Evolutionary conservation across 2,329 filamentous ascomycete genomes (phyloP).

Genomic region (Diaporthe sp.): DNA sequence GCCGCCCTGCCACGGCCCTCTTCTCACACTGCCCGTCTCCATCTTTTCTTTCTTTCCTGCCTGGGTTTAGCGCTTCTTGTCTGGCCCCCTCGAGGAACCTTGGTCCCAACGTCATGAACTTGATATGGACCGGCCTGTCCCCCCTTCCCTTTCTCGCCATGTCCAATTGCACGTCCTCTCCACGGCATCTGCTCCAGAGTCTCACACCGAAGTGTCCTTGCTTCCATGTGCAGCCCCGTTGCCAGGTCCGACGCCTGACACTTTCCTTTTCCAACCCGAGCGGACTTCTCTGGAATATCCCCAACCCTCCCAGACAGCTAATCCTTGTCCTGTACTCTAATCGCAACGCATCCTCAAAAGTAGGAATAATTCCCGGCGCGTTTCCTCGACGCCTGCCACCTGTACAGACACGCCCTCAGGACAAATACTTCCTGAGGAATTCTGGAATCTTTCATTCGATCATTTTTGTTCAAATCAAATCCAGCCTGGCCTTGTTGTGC

Average conservation of each 20-base stretch:
- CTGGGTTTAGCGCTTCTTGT: conserved; percentile 2
- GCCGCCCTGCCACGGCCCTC: conserved; percentile 15
- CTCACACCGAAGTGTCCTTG: conserved; percentile 8
- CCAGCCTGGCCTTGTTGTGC: background rate
- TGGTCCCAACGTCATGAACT: conserved; percentile 15
- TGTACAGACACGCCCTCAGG: background rate
- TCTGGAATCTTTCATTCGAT: background rate
- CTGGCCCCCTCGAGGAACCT: background rate
- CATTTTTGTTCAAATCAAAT: background rate
- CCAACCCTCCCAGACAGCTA: background rate
- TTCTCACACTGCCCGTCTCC: background rate
- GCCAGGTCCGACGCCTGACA: background rate
- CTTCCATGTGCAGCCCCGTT: conserved; percentile 8
- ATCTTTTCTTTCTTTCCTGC: background rate
- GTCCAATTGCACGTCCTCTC: background rate
- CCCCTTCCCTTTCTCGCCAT: background rate
- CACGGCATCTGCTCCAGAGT: background rate
- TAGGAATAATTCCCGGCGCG: conserved; percentile 9
- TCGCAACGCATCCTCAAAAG: conserved; percentile 10
- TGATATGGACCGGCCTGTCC: conserved; percentile 1
- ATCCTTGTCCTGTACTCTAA: background rate
- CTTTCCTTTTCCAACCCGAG: background rate
- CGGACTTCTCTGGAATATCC: conserved; percentile 15
- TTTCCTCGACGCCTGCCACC: background rate
- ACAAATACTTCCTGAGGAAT: background rate